Percentiles rank a stretch among this genome's conserved stretches.
Evolutionary conservation across 208 protist species (phyloP).

Genomic region (Porcisia hertigi): DNA sequence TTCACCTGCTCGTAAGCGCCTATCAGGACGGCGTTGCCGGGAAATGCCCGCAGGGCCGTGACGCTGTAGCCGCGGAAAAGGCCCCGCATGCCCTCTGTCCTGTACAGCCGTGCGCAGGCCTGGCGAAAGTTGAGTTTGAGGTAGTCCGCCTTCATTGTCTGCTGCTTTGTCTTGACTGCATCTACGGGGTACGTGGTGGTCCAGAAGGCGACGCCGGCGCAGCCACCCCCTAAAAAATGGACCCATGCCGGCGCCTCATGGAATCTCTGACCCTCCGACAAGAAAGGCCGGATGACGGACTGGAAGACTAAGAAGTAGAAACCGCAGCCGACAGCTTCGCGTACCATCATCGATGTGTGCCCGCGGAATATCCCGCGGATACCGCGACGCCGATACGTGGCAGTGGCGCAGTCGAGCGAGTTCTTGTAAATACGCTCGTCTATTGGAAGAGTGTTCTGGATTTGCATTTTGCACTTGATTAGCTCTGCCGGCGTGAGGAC

Average conservation of each 20-base stretch:
- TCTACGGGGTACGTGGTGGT: constrained; percentile 90
- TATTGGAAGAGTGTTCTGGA: constrained; percentile 87
- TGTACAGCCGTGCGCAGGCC: constrained; percentile 77
- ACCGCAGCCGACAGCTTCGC: constrained; percentile 84
- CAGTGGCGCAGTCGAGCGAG: constrained; percentile 73
- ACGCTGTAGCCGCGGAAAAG: constrained; percentile 87
- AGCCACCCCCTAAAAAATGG: constrained; percentile 85
- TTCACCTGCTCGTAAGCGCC: constrained; percentile 89
- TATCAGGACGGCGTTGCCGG: constrained; percentile 90
- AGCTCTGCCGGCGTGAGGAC: constrained; percentile 90
- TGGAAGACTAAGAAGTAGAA: constrained; percentile 90
- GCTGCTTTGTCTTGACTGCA: constrained; percentile 90
- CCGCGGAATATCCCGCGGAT: constrained; percentile 81
- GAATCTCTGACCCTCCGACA: constrained; percentile 63
- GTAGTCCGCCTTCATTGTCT: constrained; percentile 85
- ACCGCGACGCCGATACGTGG: constrained; percentile 67
- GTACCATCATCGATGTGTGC: constrained; percentile 86
- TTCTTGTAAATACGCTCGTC: constrained; percentile 79
- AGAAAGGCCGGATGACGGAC: constrained; percentile 69
- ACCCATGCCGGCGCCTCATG: constrained; percentile 74
- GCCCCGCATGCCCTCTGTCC: constrained; percentile 80
- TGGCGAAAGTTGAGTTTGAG: constrained; percentile 73
- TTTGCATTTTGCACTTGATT: constrained; percentile 93
- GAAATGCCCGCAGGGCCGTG: constrained; percentile 89
- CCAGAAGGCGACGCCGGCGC: constrained; percentile 91